A percentile compares a stretch with the other conserved stretches of the same genome.
Evolutionary conservation across 345 rosid genomes (phyloP).

Genomic region (Eucalyptus marginata): DNA sequence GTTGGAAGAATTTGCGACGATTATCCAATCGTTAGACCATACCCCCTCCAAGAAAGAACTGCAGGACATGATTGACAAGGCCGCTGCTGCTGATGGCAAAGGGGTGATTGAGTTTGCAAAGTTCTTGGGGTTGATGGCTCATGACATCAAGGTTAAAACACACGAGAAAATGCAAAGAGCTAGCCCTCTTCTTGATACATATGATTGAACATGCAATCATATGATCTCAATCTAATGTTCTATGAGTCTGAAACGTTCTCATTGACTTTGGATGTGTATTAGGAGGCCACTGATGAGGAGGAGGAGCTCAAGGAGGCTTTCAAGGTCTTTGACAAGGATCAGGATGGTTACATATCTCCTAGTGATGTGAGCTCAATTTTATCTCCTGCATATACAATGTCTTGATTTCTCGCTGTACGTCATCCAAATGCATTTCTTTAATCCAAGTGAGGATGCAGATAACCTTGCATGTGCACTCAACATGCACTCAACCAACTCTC

Average conservation of each 20-base stretch:
- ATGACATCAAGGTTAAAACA: constrained; percentile 41
- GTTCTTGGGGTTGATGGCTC: constrained; percentile 63
- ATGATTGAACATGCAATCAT: background rate
- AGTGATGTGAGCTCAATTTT: constrained; percentile 33
- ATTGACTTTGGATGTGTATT: background rate
- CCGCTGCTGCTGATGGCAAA: constrained; percentile 57
- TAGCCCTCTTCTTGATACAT: background rate
- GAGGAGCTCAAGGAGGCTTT: constrained; percentile 84
- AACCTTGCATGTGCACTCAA: background rate
- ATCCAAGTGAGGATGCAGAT: background rate
- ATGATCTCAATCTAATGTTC: background rate
- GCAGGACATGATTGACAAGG: constrained; percentile 63
- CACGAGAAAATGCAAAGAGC: background rate
- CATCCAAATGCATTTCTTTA: background rate
- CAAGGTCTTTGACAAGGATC: constrained; percentile 84
- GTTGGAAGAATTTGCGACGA: constrained; percentile 60
- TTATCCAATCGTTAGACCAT: constrained; percentile 67
- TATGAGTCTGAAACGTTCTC: background rate
- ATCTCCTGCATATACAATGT: background rate
- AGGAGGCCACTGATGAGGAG: constrained; percentile 63
- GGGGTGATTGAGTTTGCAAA: constrained; percentile 68
- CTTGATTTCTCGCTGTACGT: background rate
- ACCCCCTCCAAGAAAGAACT: constrained; percentile 64
- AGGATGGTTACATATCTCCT: constrained; percentile 76
- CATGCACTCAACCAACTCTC: background rate